Base-by-base conservation (phyloP, 78 protist species). In the Pigoraptor vietnamica region DNA sequence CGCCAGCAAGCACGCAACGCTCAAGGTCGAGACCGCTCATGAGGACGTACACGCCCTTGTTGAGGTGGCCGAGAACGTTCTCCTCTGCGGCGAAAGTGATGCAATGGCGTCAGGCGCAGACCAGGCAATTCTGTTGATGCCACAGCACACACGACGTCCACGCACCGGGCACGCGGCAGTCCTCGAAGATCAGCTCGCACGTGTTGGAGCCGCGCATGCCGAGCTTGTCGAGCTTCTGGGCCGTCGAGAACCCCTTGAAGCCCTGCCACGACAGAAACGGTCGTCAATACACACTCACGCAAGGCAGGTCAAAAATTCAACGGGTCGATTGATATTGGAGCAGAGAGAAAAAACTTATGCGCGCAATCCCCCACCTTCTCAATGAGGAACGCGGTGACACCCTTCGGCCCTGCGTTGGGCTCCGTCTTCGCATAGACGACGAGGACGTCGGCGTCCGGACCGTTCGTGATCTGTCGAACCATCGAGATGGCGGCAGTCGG, bases 121-220 rank as follows among this genome's bases (percentile, higher is more conserved):
- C 32, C 6, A 21, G 2, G 67, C 2, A 2, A 2, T 40, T 2
- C 56, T 40, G 87, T 19, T 14, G 37, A 23, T 2, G 34, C 87
- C 33, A 2, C 89, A 86, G 24, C 10, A 86, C 40, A 35, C 19
- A 35, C 10, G 10, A 1, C 79, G 33, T 37, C 0, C 23, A 34
- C 36, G 55, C 19, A 38, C 90, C 39, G 14, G 92, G 92, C 67
- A 89, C 91, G 38, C 82, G 56, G 91, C 90, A 86, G 89, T 88
- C 35, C 48, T 93, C 95, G 67, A 90, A 93, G 24, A 86, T 36
- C 39, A 96, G 90, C 89, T 97, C 97, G 90, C 98, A 94, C 19
- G 98, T 98, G 40, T 97, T 95, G 35, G 97, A 94, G 81, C 98
- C 99, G n/a, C 99, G 95, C 98, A 97, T 97, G 81, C 98, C 99